phyloP scores from a whole-genome alignment of 768 basidiomycete genomes.

The Coprinopsis cinerea region DNA sequence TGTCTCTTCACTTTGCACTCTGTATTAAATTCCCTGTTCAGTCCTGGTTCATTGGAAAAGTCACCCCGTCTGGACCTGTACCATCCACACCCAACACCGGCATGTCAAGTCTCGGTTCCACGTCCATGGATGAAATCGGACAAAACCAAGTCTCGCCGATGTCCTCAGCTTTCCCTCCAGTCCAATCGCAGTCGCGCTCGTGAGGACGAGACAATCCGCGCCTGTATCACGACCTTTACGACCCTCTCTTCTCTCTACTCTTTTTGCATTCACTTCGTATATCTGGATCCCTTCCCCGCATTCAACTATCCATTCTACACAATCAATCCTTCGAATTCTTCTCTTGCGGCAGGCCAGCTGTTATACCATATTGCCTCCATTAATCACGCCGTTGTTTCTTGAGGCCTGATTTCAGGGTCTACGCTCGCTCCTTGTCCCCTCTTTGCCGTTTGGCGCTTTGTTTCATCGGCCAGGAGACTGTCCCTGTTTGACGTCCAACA shows the following conservation, averaged over 20 bases:
- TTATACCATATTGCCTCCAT: too few species aligned
- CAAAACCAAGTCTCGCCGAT: slow-evolving; percentile 66
- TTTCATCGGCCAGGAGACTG: too few species aligned
- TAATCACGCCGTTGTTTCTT: too few species aligned
- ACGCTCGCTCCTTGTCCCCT: too few species aligned
- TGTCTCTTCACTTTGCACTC: not conserved
- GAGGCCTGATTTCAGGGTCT: too few species aligned
- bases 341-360: too few species aligned
- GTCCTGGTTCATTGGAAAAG: slow-evolving; percentile 96
- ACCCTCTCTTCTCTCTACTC: not conserved
- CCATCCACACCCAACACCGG: slow-evolving; percentile 41
- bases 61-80: slow-evolving; percentile 45
- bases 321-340: too few species aligned
- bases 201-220: not conserved
- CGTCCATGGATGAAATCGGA: slow-evolving; percentile 32
- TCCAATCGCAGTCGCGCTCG: slow-evolving; percentile 29
- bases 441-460: too few species aligned
- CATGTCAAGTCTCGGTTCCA: slow-evolving; percentile 21
- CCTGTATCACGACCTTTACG: slow-evolving; percentile 1
- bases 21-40: slow-evolving; percentile 22
- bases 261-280: slow-evolving; percentile 4
- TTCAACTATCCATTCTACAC: not conserved
- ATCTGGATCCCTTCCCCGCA: not conserved
- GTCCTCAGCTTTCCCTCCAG: slow-evolving; percentile 75
- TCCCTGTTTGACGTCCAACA: too few species aligned